Percentiles rank a stretch among this genome's conserved stretches.
Conservation (phyloP, 345 rosid genomes). For the Erucastrum elatum region DNA sequence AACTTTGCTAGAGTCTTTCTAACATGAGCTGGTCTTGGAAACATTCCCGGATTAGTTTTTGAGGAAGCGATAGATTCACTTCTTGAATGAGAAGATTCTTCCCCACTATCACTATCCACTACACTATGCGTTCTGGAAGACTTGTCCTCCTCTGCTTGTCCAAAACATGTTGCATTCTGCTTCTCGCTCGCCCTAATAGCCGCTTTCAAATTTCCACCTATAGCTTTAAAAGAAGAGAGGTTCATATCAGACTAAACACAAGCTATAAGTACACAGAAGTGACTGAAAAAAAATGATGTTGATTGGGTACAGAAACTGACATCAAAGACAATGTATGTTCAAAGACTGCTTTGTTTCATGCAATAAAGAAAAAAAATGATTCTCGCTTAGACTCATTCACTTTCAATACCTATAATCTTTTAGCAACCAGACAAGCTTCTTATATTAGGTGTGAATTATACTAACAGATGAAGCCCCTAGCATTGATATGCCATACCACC, state of each 20-base stretch:
- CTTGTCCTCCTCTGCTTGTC: constrained; percentile 42
- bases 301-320: background rate
- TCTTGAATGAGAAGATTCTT: constrained; percentile 49
- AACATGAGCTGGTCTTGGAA: constrained; percentile 78
- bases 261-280: constrained; percentile 10
- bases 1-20: constrained; percentile 55
- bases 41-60: constrained; percentile 84
- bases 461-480: no score
- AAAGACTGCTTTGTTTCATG: background rate
- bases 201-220: constrained; percentile 57
- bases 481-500: no score
- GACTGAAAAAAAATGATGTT: background rate
- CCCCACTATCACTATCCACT: constrained; percentile 52
- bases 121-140: constrained; percentile 42
- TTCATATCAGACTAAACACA: constrained; percentile 29
- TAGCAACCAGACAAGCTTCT: no score
- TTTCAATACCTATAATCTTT: no score
- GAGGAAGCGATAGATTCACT: constrained; percentile 68
- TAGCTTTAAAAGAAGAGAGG: constrained; percentile 48
- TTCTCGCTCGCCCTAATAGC: constrained; percentile 35
- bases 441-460: no score
- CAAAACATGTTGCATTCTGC: constrained; percentile 43
- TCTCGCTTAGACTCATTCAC: background rate
- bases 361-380: background rate
- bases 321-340: background rate